These are phyloP conservation scores for Calocybe cyanea DNA, from an alignment of 768 basidiomycete genomes.

Conservation along the genomic window DNA sequence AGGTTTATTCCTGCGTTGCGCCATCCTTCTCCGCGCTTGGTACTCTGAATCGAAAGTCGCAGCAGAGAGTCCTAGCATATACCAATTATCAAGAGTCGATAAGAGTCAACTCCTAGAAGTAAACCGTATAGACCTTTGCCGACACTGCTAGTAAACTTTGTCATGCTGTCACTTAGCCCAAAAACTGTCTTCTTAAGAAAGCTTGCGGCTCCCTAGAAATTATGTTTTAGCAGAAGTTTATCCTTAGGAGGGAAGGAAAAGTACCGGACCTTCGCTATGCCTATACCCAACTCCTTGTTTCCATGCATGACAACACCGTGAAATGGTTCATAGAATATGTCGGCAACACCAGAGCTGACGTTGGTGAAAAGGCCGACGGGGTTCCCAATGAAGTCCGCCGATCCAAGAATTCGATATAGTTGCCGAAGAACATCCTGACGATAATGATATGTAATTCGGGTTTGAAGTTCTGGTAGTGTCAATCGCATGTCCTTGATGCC, in stretches of 20 bases:
- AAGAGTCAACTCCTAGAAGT: not conserved
- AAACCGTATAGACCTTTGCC: constrained; percentile 68
- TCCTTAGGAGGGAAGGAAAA: not conserved
- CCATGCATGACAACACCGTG: constrained; percentile 96
- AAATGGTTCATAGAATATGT: constrained; percentile 99
- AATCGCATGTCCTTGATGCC: constrained; percentile 93
- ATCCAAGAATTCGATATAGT: constrained; percentile 94
- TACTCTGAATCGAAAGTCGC: constrained; percentile 97
- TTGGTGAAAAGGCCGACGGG: constrained; percentile 98
- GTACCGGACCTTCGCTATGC: constrained; percentile 78
- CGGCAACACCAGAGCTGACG: constrained; percentile 94
- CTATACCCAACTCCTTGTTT: constrained; percentile 89
- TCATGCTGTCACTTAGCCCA: constrained; percentile 91
- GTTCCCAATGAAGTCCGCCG: constrained; percentile 94
- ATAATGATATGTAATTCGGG: constrained; percentile 87
- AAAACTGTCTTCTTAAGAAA: constrained; percentile 99
- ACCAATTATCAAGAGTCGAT: not conserved
- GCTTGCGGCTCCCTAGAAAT: constrained; percentile 85
- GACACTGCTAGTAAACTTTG: constrained; percentile 97
- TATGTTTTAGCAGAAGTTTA: not conserved
- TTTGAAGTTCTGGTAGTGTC: constrained; percentile 78
- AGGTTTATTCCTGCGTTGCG: constrained; percentile 89
- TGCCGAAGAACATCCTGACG: constrained; percentile 91
- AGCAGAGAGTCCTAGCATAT: constrained; percentile 77
- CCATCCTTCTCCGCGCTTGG: constrained; percentile 84